Conservation (phyloP, 2,329 filamentous ascomycete species). For the Penicillium verrucosum region DNA sequence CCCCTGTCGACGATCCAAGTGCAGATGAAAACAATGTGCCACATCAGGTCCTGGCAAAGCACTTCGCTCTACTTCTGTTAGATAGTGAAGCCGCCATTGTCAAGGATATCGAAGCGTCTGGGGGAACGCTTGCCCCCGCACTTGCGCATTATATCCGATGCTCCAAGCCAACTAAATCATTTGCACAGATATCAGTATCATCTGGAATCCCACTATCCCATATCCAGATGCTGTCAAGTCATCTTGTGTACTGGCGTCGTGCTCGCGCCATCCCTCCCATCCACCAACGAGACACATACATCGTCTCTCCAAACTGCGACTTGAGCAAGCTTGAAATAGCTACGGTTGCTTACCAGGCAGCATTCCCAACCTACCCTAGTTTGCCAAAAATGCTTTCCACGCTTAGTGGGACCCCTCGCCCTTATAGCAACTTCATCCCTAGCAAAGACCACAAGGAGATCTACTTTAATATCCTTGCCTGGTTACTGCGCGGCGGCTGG, state of each 20-base stretch:
- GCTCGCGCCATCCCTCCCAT: slow-evolving; percentile 88
- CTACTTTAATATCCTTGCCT: slow-evolving; percentile 88
- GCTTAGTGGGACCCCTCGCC: slow-evolving; percentile 73
- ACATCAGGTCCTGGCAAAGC: slow-evolving; percentile 66
- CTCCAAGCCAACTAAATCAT: slow-evolving; percentile 61
- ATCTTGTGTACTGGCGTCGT: slow-evolving; percentile 93
- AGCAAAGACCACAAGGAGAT: slow-evolving; percentile 81
- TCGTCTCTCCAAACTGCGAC: slow-evolving; percentile 86
- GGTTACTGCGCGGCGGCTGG: slow-evolving; percentile 89
- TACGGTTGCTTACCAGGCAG: slow-evolving; percentile 66
- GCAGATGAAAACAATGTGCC: slow-evolving; percentile 57
- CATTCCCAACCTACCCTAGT: slow-evolving; percentile 79
- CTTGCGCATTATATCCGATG: slow-evolving; percentile 70
- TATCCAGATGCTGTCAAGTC: slow-evolving; percentile 81
- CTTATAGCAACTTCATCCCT: slow-evolving; percentile 80
- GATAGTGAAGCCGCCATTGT: slow-evolving; percentile 80
- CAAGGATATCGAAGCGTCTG: slow-evolving; percentile 63
- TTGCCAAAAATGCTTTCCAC: slow-evolving; percentile 83
- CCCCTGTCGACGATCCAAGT: slow-evolving; percentile 61
- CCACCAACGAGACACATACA: slow-evolving; percentile 84
- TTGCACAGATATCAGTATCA: slow-evolving; percentile 64
- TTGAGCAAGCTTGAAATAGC: slow-evolving; percentile 67
- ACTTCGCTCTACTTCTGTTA: slow-evolving; percentile 81
- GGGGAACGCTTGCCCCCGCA: slow-evolving; percentile 69
- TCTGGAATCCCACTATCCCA: slow-evolving; percentile 70